Conservation (phyloP, 768 basidiomycete genomes). For the Lentinula guzmanii region DNA sequence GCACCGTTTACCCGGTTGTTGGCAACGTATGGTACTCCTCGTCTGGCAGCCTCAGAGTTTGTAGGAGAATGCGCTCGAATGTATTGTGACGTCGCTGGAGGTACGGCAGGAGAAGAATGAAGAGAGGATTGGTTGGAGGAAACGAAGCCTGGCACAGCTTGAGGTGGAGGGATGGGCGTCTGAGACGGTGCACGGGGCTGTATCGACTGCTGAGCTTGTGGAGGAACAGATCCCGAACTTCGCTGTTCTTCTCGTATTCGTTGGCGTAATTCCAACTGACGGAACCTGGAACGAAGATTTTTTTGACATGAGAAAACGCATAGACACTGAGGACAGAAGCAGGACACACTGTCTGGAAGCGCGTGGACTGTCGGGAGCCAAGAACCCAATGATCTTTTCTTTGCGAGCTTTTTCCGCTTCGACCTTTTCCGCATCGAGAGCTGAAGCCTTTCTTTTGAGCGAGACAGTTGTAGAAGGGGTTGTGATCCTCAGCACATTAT, state of each 20-base stretch:
- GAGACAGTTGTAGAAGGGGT: constrained; percentile 68
- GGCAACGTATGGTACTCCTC: constrained; percentile 17
- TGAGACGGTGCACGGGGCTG: constrained; percentile 19
- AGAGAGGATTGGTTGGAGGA: neutral
- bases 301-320: neutral
- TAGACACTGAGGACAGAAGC: neutral
- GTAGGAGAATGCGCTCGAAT: constrained; percentile 26
- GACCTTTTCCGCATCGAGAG: constrained; percentile 67
- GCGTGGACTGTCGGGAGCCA: constrained; percentile 45
- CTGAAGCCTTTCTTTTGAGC: constrained; percentile 70
- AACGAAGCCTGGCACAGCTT: constrained; percentile 2
- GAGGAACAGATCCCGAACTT: neutral
- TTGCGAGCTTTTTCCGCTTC: constrained; percentile 70
- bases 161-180: constrained; percentile 20
- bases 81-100: constrained; percentile 16
- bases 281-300: neutral
- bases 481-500: constrained; percentile 66
- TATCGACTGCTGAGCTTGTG: constrained; percentile 16
- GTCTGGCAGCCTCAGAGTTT: constrained; percentile 23
- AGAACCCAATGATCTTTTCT: constrained; percentile 72
- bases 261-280: constrained; percentile 23
- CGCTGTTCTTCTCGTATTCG: constrained; percentile 7
- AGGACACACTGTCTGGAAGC: constrained; percentile 29
- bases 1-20: constrained; percentile 20
- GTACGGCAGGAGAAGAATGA: constrained; percentile 11